Conservation (phyloP, 129 eudicot genomes). For the Artemisia argyi region DNA sequence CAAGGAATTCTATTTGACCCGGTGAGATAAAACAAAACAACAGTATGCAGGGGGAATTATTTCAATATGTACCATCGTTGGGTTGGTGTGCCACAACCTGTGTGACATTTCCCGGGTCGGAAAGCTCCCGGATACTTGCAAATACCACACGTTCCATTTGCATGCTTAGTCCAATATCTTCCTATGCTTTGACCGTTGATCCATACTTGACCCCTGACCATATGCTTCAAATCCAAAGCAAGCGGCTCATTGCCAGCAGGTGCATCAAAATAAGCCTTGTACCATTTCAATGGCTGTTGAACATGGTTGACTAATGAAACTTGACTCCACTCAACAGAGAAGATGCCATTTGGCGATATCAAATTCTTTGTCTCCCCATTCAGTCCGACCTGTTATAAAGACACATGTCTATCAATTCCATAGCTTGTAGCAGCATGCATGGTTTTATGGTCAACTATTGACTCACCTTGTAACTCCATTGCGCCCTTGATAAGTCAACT, state of each 20-base stretch:
- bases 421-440: not conserved
- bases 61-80: slow-evolving; percentile 54
- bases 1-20: too few species aligned
- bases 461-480: slow-evolving; percentile 83
- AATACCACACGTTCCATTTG: slow-evolving; percentile 60
- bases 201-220: slow-evolving; percentile 91
- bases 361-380: slow-evolving; percentile 76
- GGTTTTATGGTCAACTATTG: not conserved
- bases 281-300: slow-evolving; percentile 77
- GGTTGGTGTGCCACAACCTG: slow-evolving; percentile 82
- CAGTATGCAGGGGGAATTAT: too few species aligned
- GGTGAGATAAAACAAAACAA: too few species aligned
- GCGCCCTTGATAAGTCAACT: slow-evolving; percentile 56
- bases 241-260: slow-evolving; percentile 73
- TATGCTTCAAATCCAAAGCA: slow-evolving; percentile 75
- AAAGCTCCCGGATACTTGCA: slow-evolving; percentile 70
- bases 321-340: slow-evolving; percentile 64
- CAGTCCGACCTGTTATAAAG: slow-evolving; percentile 59
- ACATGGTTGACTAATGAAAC: slow-evolving; percentile 42
- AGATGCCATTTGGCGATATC: slow-evolving; percentile 48
- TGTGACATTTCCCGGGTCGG: slow-evolving; percentile 64
- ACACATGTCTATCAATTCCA: not conserved
- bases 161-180: slow-evolving; percentile 69
- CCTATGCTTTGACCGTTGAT: slow-evolving; percentile 92
- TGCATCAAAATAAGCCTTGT: slow-evolving; percentile 88